These are phyloP conservation scores for Helotiales sp. DNA, from an alignment of 2,329 filamentous ascomycete genomes.

Conservation along the genomic window DNA sequence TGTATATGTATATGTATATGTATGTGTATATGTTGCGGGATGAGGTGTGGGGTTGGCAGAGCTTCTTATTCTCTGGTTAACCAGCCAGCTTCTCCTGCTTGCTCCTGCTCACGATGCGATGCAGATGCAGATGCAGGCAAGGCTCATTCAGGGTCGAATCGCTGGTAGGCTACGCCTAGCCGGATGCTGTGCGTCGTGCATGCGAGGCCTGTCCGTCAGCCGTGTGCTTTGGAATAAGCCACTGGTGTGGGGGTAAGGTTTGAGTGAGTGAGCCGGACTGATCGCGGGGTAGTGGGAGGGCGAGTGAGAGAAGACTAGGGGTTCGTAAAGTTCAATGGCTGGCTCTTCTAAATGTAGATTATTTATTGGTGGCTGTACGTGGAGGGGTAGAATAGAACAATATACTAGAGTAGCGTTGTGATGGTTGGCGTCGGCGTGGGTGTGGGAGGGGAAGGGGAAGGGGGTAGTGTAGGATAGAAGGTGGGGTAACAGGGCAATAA, in stretches of 20 bases:
- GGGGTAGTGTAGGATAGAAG: neutral
- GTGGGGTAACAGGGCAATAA: neutral
- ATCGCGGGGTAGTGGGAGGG: slow-evolving; percentile 12
- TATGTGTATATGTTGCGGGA: too few relatives aligned
- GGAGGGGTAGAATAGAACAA: slow-evolving; percentile 5
- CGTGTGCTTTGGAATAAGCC: slow-evolving; percentile 15
- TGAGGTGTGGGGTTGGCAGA: slow-evolving; percentile 18
- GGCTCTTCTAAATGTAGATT: neutral
- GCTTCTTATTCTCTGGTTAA: slow-evolving; percentile 30
- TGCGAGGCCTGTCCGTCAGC: slow-evolving; percentile 23
- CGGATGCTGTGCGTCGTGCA: slow-evolving; percentile 36
- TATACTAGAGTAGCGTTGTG: neutral
- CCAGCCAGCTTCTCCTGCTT: neutral
- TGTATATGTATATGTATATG: neutral
- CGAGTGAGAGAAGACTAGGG: neutral
- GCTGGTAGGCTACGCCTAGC: slow-evolving; percentile 21
- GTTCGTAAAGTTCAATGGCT: neutral
- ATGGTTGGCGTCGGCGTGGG: neutral
- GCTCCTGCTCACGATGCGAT: neutral
- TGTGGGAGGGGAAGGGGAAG: neutral
- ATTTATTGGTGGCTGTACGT: slow-evolving; percentile 2
- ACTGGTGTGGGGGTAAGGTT: slow-evolving; percentile 24
- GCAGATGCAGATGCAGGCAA: neutral
- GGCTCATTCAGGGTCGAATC: slow-evolving; percentile 21
- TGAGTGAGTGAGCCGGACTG: neutral